Evolutionary conservation across 805 yeast genomes (phyloP).

Genomic region (Ogataea parapolymorpha): DNA sequence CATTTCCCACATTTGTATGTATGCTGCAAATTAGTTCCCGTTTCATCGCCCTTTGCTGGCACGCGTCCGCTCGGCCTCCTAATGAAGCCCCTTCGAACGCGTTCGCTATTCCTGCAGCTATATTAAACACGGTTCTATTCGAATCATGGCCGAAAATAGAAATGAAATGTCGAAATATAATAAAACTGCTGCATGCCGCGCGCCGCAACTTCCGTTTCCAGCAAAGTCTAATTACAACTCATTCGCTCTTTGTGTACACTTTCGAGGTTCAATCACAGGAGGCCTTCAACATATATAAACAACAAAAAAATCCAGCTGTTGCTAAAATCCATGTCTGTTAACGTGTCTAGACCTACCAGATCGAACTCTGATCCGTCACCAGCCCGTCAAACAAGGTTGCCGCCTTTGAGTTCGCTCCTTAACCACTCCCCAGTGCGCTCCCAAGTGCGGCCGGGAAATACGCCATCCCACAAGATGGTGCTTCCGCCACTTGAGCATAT

Average conservation of each 20-base stretch:
- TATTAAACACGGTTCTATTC: constrained; percentile 15
- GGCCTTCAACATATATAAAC: constrained; percentile 4
- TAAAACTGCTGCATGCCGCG: neutral
- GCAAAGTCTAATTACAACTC: constrained; percentile 5
- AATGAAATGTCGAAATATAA: neutral
- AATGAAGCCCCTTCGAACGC: constrained; percentile 9
- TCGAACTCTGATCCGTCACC: constrained; percentile 28
- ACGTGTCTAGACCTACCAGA: constrained; percentile 22
- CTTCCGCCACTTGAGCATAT: constrained; percentile 27
- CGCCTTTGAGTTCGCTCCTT: constrained; percentile 26
- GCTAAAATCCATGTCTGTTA: constrained; percentile 19
- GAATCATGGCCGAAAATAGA: neutral
- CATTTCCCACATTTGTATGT: constrained; percentile 4
- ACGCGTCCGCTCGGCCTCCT: constrained; percentile 3
- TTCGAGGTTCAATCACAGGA: constrained; percentile 6
- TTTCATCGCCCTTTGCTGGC: constrained; percentile 1
- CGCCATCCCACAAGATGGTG: constrained; percentile 18
- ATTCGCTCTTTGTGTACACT: constrained; percentile 9
- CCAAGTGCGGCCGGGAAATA: constrained; percentile 1
- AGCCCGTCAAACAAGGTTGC: constrained; percentile 20
- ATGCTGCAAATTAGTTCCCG: neutral
- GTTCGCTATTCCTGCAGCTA: constrained; percentile 2
- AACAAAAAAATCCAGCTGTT: constrained; percentile 2
- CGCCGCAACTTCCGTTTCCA: constrained; percentile 1
- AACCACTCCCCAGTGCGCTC: constrained; percentile 12